Base-by-base conservation (phyloP, 1,139 yeast species). In the Meyerozyma elateridarum region DNA sequence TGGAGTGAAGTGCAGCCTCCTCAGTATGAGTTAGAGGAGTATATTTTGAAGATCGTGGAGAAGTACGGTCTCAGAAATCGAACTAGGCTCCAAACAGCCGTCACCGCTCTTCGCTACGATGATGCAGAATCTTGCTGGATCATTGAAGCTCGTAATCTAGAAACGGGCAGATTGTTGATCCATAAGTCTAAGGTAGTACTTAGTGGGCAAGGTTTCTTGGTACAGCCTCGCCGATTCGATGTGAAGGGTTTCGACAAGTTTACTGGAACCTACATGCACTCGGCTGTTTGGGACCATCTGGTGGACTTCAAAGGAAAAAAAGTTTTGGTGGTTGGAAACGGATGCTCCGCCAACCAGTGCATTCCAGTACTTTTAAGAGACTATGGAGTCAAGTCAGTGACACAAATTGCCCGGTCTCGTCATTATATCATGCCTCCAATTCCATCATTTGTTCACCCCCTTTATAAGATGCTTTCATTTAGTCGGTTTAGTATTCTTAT, bases 201-300 rank as follows among this genome's bases (percentile, higher is more conserved):
- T 12, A 32, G 38, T 9, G 38, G 44, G 21, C 29, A 31, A 7
- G 47, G 47, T 2, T 45, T 40, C 6, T 37, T 43, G 33, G 47
- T 43, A n/a, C 25, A 28, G 25, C 35, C 35, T 8, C 22, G 13
- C n/a, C 24, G 29, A 12, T 20, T 28, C 15, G 17, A 18, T 6
- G 32, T 29, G 38, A 8, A 32, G 3, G 74, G 76, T 0, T 43
- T 72, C 31, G 67, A 64, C 20, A 48, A 48, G 15, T 72, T 64
- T 46, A 52, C 67, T 41, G 78, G 78, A 3, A 45, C 44, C 4
- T 65, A 63, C 44, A 59, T 70, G 60, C 78, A 72, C 42, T 65
- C 75, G 1, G 73, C 71, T 1, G 48, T 66, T 27, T 72, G 73
- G 69, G 62, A 72, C 38, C 66, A 68, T 40, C 38, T 48, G 8